These are phyloP conservation scores for Stachybotrys echinatus DNA, from an alignment of 2,329 filamentous ascomycete genomes.

Conservation along the genomic window DNA sequence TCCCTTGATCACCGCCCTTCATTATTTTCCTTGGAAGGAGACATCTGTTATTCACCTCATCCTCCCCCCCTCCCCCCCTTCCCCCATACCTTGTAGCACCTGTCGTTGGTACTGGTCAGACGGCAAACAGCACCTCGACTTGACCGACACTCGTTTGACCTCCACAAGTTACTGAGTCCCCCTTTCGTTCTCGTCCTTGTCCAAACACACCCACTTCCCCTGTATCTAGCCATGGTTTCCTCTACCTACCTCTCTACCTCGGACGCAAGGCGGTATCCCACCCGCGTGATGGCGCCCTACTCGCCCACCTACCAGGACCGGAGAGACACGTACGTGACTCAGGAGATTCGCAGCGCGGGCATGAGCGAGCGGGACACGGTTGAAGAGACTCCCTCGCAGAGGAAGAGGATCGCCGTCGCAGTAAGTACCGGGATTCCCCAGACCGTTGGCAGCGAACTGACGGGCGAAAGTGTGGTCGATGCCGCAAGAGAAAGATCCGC, in stretches of 20 bases:
- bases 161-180: no score
- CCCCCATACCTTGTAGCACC: not conserved
- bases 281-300: conserved; percentile 9
- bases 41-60: no score
- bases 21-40: not conserved
- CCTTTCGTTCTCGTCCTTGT: no score
- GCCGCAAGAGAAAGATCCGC: conserved; percentile 89
- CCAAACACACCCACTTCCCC: not conserved
- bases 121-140: not conserved
- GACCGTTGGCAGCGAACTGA: conserved; percentile 10
- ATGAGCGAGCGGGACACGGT: conserved; percentile 19
- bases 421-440: conserved; percentile 34
- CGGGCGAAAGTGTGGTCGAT: conserved; percentile 68
- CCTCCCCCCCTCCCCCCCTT: not conserved
- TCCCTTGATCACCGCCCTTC: not conserved
- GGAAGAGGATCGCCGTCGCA: conserved; percentile 55
- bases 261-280: conserved; percentile 12
- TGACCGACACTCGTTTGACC: not conserved
- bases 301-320: conserved; percentile 15
- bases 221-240: conserved; percentile 12
- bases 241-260: conserved; percentile 11
- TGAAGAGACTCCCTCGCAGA: conserved; percentile 37
- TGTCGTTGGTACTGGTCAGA: no score
- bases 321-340: conserved; percentile 10
- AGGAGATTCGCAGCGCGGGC: conserved; percentile 11